Evolutionary conservation across 495 filamentous ascomycete species (phyloP), one percentile per base, ranked within the genome.

Genomic region (Penicillium pancosmium): DNA sequence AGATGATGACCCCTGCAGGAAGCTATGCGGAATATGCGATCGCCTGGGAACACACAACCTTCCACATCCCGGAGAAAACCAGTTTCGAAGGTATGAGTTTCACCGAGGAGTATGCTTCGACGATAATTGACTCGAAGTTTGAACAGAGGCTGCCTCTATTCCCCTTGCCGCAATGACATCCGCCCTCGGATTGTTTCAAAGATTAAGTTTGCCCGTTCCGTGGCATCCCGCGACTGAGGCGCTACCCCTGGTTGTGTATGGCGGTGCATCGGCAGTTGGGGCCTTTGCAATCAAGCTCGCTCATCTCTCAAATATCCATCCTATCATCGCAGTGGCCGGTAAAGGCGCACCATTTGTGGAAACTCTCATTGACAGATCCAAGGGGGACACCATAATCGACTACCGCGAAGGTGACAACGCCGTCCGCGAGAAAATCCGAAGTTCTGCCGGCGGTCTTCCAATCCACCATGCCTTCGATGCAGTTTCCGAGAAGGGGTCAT

Each of bases 111-210:
- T 9, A 48, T 5, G 13, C 40, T 10, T 18, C 5, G 16, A 16
- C 25, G 16, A 9, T 34, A 6, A 35, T 15, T 36, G 15, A 36
- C n/a, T 23, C 40, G 19, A 21, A 21, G 19, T 21, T 21, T 21
- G 5, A 2, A 25, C 59, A 59, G 87, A 91, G 73, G 90, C 83
- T 12, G 84, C 90, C 0, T 84, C 89, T 0, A 78, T 91, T 40
- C 90, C 88, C 0, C 78, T 93, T 4, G 89, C 90, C 4, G 88
- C 86, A 27, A 85, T 91, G 86, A 92, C 90, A 1, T 79, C 88
- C 2, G 88, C 86, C 0, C 56, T 91, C 2, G 89, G 81, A 1
- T 70, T 93, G 0, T 89, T 86, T 61, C 66, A 73, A 27, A 65
- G 72, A 3, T 78, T 92, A 10, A 67, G 70, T 5, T 81, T 93